Evolutionary conservation across 2,329 filamentous ascomycete species (phyloP), one percentile per base, ranked within the genome.

Genomic region (Xylariaceae sp.): DNA sequence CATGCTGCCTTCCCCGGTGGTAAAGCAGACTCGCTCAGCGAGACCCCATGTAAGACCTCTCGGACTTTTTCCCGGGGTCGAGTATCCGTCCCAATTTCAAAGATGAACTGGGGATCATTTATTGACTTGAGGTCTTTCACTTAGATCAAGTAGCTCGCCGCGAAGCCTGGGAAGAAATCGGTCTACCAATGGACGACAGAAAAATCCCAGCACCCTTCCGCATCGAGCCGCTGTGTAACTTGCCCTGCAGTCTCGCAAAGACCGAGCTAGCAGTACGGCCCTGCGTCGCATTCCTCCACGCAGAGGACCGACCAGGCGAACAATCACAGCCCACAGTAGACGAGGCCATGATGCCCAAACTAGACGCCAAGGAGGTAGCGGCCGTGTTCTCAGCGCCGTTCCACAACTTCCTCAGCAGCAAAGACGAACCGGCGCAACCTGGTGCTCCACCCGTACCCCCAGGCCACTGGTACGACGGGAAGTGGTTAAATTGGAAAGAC

Each of bases 161-260:
- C 56, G 92, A 97, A 75, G 91, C 92, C 1, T 87, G 81, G 67
- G 92, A 97, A 68, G 92, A 97, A 68, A 96, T 97, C 57, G 92
- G 92, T 1, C 82, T 97, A 2, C 89, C 92, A 1, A 76, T 85
- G 62, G 77, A 83, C 58, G 82, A 90, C 63, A 61, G 66, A 49
- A 80, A 81, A 52, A 77, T 96, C 30, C 89, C 89, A 1, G 72
- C 75, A 11, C 89, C 89, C 1, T 96, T 96, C 71, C 77, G 78
- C 47, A 85, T 97, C 58, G 91, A 96, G 70, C 86, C 94, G 63
- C 81, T 97, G 39, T 95, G 90, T 71, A 81, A 87, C 64, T 77
- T 97, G 2, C 92, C 92, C 22, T 83, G 83, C 48, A 86, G 82
- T 62, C 77, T 91, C 14, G 86, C 87, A 7, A 80, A 81, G 60